Conservation (phyloP, 305 asterid genomes). For the Ruellia speciosa region DNA sequence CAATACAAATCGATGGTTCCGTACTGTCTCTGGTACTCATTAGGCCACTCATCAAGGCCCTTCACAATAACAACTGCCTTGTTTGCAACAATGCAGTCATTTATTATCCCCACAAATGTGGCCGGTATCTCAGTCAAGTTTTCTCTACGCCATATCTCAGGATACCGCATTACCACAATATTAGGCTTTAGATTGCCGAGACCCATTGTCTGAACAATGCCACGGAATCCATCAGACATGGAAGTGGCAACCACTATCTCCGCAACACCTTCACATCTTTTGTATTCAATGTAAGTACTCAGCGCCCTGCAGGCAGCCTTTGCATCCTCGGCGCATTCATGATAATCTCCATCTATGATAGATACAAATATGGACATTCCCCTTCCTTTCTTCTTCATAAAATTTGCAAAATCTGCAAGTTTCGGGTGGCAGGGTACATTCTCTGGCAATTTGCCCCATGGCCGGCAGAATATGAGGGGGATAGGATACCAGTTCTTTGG, state of each 20-base stretch:
- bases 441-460: slow-evolving; percentile 96
- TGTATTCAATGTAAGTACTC: slow-evolving; percentile 60
- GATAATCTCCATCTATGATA: slow-evolving; percentile 89
- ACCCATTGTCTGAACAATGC: slow-evolving; percentile 64
- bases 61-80: slow-evolving; percentile 81
- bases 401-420: slow-evolving; percentile 95
- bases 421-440: slow-evolving; percentile 98
- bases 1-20: slow-evolving; percentile 93
- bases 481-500: slow-evolving; percentile 99
- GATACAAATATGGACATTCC: slow-evolving; percentile 96
- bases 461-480: slow-evolving; percentile 92
- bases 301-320: slow-evolving; percentile 55
- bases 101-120: slow-evolving; percentile 80
- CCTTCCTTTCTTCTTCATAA: slow-evolving; percentile 96
- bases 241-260: slow-evolving; percentile 90
- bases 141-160: slow-evolving; percentile 97
- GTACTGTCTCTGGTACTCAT: slow-evolving; percentile 85
- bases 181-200: slow-evolving; percentile 60
- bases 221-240: slow-evolving; percentile 92
- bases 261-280: slow-evolving; percentile 83
- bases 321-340: slow-evolving; percentile 76
- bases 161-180: slow-evolving; percentile 93
- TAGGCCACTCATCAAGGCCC: slow-evolving; percentile 98
- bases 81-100: slow-evolving; percentile 93
- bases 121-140: slow-evolving; percentile 79